A percentile compares a stretch with the other conserved stretches of the same genome.
Conservation (phyloP, 345 rosid genomes). For the Gossypium ekmanianum region DNA sequence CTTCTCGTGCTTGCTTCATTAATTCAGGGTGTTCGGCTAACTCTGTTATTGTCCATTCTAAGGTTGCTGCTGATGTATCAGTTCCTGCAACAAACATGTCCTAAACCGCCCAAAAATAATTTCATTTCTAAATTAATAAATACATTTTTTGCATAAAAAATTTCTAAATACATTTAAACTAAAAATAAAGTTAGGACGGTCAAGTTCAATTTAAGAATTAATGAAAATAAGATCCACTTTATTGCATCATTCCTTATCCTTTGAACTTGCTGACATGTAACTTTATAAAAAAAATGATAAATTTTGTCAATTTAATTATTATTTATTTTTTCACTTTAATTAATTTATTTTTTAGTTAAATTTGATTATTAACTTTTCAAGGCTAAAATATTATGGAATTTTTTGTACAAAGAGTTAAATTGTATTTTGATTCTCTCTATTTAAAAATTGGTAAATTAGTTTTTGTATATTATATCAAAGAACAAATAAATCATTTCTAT, state of each 20-base stretch:
- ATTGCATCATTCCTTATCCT: not conserved
- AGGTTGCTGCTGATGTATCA: slow-evolving; percentile 29
- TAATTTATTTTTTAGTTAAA: too few relatives aligned
- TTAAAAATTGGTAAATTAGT: too few relatives aligned
- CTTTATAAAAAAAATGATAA: too few relatives aligned
- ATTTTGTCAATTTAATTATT: too few relatives aligned
- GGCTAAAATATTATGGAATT: too few relatives aligned
- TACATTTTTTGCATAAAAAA: not conserved
- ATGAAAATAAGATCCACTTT: not conserved
- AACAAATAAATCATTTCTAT: too few relatives aligned
- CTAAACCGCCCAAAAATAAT: not conserved
- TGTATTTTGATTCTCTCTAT: too few relatives aligned
- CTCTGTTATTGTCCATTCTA: slow-evolving; percentile 43
- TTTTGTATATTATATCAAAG: too few relatives aligned
- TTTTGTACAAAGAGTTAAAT: too few relatives aligned
- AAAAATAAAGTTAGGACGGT: not conserved
- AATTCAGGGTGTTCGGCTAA: slow-evolving; percentile 30
- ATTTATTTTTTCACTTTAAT: too few relatives aligned
- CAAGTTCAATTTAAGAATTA: too few relatives aligned
- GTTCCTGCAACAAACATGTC: slow-evolving; percentile 46
- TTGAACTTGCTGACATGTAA: not conserved
- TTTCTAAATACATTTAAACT: not conserved
- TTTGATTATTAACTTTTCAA: too few relatives aligned
- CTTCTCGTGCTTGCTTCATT: slow-evolving; percentile 30
- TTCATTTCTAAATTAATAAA: not conserved